A percentile compares a stretch with the other conserved stretches of the same genome.
Conservation (phyloP, 2,329 filamentous ascomycete genomes). For the Aphanoascus verrucosus region DNA sequence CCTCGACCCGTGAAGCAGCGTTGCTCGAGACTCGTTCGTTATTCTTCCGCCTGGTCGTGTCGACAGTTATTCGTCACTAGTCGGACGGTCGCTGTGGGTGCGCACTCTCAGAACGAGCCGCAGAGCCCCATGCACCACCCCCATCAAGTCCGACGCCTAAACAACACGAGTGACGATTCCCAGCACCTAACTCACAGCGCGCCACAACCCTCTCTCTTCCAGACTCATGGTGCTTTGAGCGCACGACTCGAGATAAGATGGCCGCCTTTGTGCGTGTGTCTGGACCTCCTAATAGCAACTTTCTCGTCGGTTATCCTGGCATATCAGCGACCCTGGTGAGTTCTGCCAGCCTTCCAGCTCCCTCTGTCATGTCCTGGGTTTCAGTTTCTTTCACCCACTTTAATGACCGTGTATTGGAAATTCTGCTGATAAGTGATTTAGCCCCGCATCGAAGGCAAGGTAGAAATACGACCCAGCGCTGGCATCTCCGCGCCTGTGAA, state of each 20-base stretch:
- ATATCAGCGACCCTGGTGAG: slow-evolving; percentile 94
- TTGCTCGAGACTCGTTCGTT: background rate
- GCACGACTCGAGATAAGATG: slow-evolving; percentile 36
- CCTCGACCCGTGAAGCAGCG: background rate
- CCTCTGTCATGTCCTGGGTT: background rate
- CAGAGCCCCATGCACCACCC: slow-evolving; percentile 8
- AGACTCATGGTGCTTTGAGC: slow-evolving; percentile 16
- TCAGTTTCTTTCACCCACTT: background rate
- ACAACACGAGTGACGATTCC: slow-evolving; percentile 1
- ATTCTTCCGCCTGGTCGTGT: background rate
- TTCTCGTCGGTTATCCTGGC: slow-evolving; percentile 91
- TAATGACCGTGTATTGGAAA: background rate
- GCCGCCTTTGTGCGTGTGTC: slow-evolving; percentile 89
- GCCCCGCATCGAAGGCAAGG: slow-evolving; percentile 95
- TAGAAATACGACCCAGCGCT: slow-evolving; percentile 80
- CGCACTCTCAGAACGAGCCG: background rate
- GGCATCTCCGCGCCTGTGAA: slow-evolving; percentile 82
- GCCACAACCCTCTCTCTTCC: background rate
- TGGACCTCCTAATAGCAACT: slow-evolving; percentile 92
- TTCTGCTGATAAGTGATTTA: slow-evolving; percentile 31
- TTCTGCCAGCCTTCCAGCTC: slow-evolving; percentile 21
- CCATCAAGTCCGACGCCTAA: background rate
- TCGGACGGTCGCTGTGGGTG: background rate
- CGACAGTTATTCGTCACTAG: background rate
- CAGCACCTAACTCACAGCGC: background rate